Evolutionary conservation across 306 rosid genomes (phyloP).

Genomic region (Ormosia emarginata): DNA sequence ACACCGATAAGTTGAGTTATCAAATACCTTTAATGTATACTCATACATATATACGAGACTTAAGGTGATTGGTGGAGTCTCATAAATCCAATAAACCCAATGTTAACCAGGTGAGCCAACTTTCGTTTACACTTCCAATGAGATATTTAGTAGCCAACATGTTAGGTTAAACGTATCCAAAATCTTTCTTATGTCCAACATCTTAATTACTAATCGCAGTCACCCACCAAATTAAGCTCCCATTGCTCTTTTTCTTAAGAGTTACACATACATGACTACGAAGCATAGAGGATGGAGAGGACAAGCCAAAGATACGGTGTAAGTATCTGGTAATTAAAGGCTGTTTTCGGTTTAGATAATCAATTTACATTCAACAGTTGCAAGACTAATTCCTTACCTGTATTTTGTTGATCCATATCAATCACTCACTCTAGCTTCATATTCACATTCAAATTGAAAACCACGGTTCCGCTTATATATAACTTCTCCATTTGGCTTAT

Average conservation of each 20-base stretch:
- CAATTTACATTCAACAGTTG: slow-evolving; percentile 1
- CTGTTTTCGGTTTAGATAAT: not conserved
- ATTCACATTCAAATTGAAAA: not conserved
- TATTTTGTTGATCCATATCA: slow-evolving; percentile 15
- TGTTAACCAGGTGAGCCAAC: too few species aligned
- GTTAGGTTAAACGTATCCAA: not conserved
- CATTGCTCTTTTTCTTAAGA: not conserved
- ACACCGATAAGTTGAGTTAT: too few species aligned
- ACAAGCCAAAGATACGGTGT: not conserved
- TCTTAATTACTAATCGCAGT: not conserved
- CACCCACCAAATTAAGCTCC: not conserved
- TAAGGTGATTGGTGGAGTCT: too few species aligned
- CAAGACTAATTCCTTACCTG: not conserved
- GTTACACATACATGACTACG: not conserved
- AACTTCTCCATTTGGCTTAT: not conserved
- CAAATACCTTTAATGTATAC: too few species aligned
- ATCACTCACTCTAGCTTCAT: slow-evolving; percentile 2
- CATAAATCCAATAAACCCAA: too few species aligned
- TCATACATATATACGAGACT: too few species aligned
- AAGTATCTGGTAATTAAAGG: not conserved
- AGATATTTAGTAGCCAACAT: not conserved
- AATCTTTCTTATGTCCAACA: not conserved
- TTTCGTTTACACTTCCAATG: too few species aligned
- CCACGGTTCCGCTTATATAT: not conserved
- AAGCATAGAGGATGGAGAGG: not conserved